phyloP scores from a whole-genome alignment of 2,329 filamentous ascomycete genomes.

The Ilyonectria mors-panacis region DNA sequence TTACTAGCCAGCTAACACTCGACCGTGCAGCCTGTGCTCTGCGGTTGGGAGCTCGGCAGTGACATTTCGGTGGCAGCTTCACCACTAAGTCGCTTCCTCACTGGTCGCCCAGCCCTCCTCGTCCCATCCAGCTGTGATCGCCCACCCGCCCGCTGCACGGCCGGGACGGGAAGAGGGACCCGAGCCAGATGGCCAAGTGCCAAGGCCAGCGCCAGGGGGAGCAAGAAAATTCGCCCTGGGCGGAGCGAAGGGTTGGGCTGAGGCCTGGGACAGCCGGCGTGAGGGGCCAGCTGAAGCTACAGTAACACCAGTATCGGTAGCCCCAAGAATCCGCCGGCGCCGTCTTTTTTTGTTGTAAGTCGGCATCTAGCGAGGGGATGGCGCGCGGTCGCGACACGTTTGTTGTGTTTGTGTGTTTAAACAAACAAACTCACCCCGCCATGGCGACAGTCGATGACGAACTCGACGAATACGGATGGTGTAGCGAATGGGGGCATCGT shows the following conservation, averaged over 20 bases:
- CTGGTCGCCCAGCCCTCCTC: background rate
- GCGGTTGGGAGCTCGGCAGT: background rate
- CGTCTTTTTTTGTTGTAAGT: slow-evolving; percentile 4
- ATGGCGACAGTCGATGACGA: slow-evolving; percentile 38
- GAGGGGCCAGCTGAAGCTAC: slow-evolving; percentile 7
- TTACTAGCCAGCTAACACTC: background rate
- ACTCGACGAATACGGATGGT: slow-evolving; percentile 21
- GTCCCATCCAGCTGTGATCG: slow-evolving; percentile 12
- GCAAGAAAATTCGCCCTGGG: background rate
- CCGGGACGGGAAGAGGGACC: slow-evolving; percentile 31
- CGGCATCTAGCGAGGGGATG: slow-evolving; percentile 8
- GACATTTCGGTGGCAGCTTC: background rate
- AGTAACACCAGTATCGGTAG: slow-evolving; percentile 10
- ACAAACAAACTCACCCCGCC: slow-evolving; percentile 19
- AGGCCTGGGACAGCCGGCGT: slow-evolving; percentile 18
- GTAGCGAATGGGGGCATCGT: slow-evolving; percentile 12
- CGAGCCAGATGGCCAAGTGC: background rate
- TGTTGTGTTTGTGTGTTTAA: background rate
- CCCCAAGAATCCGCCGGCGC: slow-evolving; percentile 8
- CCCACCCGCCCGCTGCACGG: slow-evolving; percentile 31
- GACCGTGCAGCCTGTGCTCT: background rate
- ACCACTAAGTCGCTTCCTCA: background rate
- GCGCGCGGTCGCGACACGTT: slow-evolving; percentile 13
- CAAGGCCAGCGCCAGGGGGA: slow-evolving; percentile 12
- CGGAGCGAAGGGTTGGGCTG: background rate